Evolutionary conservation across 1,139 yeast species (phyloP).

Genomic region (Nematodospora anomalae): DNA sequence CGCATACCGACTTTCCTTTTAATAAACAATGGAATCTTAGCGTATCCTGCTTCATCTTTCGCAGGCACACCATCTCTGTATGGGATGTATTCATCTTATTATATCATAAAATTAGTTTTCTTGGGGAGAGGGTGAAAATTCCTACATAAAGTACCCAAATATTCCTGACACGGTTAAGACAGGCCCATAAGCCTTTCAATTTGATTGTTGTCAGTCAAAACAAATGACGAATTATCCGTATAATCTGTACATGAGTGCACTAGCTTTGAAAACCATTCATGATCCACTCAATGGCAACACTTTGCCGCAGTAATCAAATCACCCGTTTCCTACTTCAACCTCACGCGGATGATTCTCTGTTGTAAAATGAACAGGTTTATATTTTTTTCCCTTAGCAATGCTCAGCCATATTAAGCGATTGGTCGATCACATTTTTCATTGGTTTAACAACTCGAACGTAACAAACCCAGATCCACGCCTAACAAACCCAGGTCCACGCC

Average conservation of each 20-base stretch:
- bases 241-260: conserved; percentile 39
- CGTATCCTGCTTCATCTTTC: conserved; percentile 10
- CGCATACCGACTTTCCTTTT: conserved; percentile 42
- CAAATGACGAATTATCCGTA: conserved; percentile 36
- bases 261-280: conserved; percentile 42
- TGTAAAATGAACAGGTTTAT: no score
- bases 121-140: conserved; percentile 45
- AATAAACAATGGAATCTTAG: conserved; percentile 37
- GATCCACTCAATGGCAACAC: conserved; percentile 78
- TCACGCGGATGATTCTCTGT: conserved; percentile 27
- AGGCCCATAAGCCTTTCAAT: conserved; percentile 58
- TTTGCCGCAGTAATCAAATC: conserved; percentile 76
- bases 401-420: conserved; percentile 62
- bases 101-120: conserved; percentile 39
- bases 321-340: conserved; percentile 32
- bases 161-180: conserved; percentile 67
- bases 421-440: conserved; percentile 55
- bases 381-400: no score
- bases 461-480: conserved; percentile 91
- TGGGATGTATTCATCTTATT: conserved; percentile 37
- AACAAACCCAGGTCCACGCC: conserved; percentile 68
- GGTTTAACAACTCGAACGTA: conserved; percentile 51
- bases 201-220: conserved; percentile 22
- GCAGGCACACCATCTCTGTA: conserved; percentile 25
- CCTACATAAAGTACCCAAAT: conserved; percentile 47